Percentiles rank a stretch among this genome's conserved stretches.
phyloP scores from a whole-genome alignment of 768 basidiomycete genomes.

The Termitomyces sp. region DNA sequence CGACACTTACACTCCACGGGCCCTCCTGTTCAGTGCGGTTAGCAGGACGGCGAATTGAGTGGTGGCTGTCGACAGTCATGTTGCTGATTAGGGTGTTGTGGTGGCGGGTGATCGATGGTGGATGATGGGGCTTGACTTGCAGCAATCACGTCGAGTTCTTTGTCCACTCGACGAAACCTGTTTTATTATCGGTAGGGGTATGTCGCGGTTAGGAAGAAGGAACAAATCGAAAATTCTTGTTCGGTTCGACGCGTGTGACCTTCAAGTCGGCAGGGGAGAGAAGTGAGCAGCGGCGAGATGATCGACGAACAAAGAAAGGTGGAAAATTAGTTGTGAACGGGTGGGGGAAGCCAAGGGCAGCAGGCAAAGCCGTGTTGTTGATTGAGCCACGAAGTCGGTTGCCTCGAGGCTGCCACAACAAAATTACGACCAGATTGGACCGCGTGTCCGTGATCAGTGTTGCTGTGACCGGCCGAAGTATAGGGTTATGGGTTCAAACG shows the following conservation, averaged over 20 bases:
- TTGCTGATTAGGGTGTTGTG: conserved; percentile 20
- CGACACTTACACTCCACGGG: conserved; percentile 86
- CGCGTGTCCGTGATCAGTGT: conserved; percentile 18
- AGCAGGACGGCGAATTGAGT: conserved; percentile 42
- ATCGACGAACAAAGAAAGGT: conserved; percentile 13
- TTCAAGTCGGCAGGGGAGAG: not conserved
- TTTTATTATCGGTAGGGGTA: conserved; percentile 25
- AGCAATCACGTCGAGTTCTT: not conserved
- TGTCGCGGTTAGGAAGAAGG: conserved; percentile 10
- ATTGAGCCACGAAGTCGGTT: conserved; percentile 22
- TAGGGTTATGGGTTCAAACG: conserved; percentile 18
- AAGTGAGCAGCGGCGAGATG: conserved; percentile 3
- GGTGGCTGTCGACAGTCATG: conserved; percentile 20
- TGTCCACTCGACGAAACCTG: not conserved
- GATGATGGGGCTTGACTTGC: conserved; percentile 34
- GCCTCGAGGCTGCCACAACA: conserved; percentile 27
- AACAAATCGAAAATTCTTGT: not conserved
- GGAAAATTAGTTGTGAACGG: conserved; percentile 9
- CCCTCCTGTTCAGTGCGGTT: conserved; percentile 78
- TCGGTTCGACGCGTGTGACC: conserved; percentile 1
- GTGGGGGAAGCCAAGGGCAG: conserved; percentile 16
- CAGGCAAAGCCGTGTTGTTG: conserved; percentile 17
- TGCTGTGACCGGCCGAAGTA: conserved; percentile 14
- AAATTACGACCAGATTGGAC: conserved; percentile 14
- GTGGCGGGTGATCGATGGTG: conserved; percentile 29